Evolutionary conservation across 805 yeast genomes (phyloP).

Genomic region (Wickerhamia fluorescens): DNA sequence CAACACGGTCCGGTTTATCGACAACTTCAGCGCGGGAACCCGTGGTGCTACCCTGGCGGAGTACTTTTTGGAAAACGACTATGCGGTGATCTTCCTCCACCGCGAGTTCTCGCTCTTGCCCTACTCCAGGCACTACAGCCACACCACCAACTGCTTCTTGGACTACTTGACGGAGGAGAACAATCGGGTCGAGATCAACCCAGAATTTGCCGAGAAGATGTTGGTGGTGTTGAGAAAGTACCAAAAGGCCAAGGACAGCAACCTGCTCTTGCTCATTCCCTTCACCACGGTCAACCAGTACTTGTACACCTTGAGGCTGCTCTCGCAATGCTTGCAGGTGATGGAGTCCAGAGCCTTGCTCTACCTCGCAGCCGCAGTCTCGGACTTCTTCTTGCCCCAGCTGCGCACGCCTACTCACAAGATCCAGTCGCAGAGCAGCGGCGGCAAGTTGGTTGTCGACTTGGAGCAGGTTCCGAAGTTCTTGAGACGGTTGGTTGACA

Average conservation of each 20-base stretch:
- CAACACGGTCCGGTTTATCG: slow-evolving; percentile 94
- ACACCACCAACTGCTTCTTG: slow-evolving; percentile 75
- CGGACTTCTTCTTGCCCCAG: slow-evolving; percentile 89
- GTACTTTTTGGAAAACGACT: slow-evolving; percentile 74
- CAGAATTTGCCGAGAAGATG: slow-evolving; percentile 57
- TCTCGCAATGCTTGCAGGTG: slow-evolving; percentile 53
- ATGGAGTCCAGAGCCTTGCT: slow-evolving; percentile 59
- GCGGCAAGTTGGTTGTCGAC: slow-evolving; percentile 74
- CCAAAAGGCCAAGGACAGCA: slow-evolving; percentile 40
- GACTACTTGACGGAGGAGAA: slow-evolving; percentile 66
- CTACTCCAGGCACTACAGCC: slow-evolving; percentile 83
- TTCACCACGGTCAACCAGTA: slow-evolving; percentile 95
- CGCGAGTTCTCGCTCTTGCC: slow-evolving; percentile 90
- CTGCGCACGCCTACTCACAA: slow-evolving; percentile 88
- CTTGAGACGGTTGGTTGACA: slow-evolving; percentile 75
- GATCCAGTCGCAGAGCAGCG: slow-evolving; percentile 69
- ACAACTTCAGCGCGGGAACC: slow-evolving; percentile 95
- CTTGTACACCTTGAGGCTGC: slow-evolving; percentile 67
- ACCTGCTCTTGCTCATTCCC: slow-evolving; percentile 63
- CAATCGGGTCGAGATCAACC: slow-evolving; percentile 55
- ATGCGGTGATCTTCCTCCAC: slow-evolving; percentile 88
- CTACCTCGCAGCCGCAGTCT: slow-evolving; percentile 94
- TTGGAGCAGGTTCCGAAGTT: slow-evolving; percentile 96
- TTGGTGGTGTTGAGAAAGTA: slow-evolving; percentile 51
- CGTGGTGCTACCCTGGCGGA: slow-evolving; percentile 97